A percentile compares a stretch with the other conserved stretches of the same genome.
Conservation (phyloP, 441 rosid species). For the Raphanus hybrid region DNA sequence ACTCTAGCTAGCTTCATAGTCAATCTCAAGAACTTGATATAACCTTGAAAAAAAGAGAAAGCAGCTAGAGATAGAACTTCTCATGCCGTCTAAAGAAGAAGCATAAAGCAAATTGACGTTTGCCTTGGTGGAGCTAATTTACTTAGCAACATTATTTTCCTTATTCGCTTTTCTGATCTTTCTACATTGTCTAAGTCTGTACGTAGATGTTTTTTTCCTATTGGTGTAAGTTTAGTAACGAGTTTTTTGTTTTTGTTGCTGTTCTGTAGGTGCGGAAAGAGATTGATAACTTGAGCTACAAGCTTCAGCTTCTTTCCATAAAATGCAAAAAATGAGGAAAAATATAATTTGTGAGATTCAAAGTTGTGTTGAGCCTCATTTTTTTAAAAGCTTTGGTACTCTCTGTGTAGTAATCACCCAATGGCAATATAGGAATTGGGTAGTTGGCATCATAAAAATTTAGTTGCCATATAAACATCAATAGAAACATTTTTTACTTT, state of each 20-base stretch:
- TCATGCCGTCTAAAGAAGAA: not conserved
- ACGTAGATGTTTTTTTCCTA: not conserved
- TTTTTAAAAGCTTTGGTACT: not conserved
- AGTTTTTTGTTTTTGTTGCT: not conserved
- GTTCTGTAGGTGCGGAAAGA: not conserved
- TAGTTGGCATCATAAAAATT: not conserved
- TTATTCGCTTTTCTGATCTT: not conserved
- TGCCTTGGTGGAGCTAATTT: not conserved
- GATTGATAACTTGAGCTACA: not conserved
- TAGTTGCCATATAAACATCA: not conserved
- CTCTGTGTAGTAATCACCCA: too few relatives aligned
- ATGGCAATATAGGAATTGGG: not conserved
- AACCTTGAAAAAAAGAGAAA: not conserved
- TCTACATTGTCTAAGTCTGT: not conserved
- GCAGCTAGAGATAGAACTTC: not conserved
- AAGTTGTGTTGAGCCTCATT: not conserved
- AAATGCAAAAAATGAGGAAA: not conserved
- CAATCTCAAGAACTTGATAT: too few relatives aligned
- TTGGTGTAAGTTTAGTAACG: not conserved
- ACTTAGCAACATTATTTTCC: not conserved
- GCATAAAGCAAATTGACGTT: not conserved
- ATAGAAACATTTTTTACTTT: not conserved
- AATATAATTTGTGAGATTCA: not conserved
- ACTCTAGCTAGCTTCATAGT: too few relatives aligned
- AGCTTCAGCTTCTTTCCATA: not conserved